phyloP scores from a whole-genome alignment of 352 stramenopile genomes.

The Discostella stelligera region DNA sequence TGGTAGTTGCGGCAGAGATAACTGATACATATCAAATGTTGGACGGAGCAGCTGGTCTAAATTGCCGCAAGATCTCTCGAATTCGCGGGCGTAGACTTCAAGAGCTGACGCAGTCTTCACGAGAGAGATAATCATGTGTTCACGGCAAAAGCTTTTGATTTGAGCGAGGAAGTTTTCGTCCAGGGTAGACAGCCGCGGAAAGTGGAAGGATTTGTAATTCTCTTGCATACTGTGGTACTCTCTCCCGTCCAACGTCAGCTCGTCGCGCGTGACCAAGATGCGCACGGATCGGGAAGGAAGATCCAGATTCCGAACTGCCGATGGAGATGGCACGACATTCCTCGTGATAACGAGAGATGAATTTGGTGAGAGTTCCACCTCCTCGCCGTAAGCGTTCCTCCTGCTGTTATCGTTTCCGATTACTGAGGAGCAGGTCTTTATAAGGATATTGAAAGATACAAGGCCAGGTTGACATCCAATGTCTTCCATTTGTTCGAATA shows the following conservation, averaged over 20 bases:
- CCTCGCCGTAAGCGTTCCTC: constrained; percentile 19
- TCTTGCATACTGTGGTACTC: constrained; percentile 33
- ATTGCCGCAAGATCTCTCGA: constrained; percentile 76
- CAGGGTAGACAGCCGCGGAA: constrained; percentile 71
- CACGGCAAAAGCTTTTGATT: constrained; percentile 68
- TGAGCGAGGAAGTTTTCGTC: constrained; percentile 80
- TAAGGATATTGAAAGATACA: constrained; percentile 54
- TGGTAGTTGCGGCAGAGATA: constrained; percentile 57
- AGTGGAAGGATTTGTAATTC: constrained; percentile 60
- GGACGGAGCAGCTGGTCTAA: constrained; percentile 68
- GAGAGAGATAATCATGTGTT: constrained; percentile 78
- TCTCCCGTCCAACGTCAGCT: too few relatives aligned
- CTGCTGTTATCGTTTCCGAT: constrained; percentile 26
- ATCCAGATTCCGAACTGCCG: background rate
- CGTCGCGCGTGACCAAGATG: too few relatives aligned
- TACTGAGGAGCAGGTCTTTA: constrained; percentile 34
- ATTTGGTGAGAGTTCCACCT: too few relatives aligned
- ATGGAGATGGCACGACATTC: constrained; percentile 16
- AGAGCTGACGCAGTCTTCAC: constrained; percentile 74
- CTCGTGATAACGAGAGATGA: background rate
- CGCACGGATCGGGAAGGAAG: constrained; percentile 30
- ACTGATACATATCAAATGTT: constrained; percentile 64
- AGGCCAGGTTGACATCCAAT: constrained; percentile 23
- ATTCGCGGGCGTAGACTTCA: constrained; percentile 76
- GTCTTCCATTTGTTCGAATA: constrained; percentile 50